Conservation (phyloP, 495 filamentous ascomycete genomes). For the Oidiodendron maius region DNA sequence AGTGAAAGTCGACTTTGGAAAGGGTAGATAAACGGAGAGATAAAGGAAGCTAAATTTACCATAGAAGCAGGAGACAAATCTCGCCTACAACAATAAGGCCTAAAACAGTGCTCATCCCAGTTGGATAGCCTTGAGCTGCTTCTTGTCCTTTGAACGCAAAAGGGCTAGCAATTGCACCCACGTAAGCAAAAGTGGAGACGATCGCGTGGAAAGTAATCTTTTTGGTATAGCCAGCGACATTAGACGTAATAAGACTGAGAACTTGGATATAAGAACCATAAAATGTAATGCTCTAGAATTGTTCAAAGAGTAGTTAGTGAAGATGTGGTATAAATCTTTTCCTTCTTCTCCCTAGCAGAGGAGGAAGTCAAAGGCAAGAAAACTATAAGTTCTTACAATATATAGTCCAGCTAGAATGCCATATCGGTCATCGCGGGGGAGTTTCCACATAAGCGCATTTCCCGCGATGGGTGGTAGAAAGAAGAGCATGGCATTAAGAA, state of each 20-base stretch:
- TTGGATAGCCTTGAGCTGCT: not conserved
- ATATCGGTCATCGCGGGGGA: not conserved
- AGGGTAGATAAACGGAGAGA: no score
- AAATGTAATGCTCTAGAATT: no score
- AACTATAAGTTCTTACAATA: no score
- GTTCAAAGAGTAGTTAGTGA: no score
- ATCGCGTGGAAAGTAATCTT: not conserved
- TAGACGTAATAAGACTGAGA: not conserved
- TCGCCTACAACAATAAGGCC: no score
- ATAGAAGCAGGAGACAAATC: no score
- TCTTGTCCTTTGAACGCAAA: not conserved
- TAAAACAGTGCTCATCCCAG: not conserved
- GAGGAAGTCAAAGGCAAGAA: no score
- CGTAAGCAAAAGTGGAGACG: not conserved
- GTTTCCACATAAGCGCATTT: not conserved
- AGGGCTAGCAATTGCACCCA: not conserved
- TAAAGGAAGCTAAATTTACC: no score
- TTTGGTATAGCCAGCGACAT: not conserved
- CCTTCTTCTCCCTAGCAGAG: no score
- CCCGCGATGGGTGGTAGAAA: not conserved
- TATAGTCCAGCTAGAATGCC: not conserved
- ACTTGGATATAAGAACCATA: not conserved
- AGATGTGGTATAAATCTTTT: no score
- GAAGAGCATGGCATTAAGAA: conserved; percentile 2
- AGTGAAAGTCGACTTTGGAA: no score